Evolutionary conservation across 2,329 filamentous ascomycete genomes (phyloP).

Genomic region (Phialocephala sp.): DNA sequence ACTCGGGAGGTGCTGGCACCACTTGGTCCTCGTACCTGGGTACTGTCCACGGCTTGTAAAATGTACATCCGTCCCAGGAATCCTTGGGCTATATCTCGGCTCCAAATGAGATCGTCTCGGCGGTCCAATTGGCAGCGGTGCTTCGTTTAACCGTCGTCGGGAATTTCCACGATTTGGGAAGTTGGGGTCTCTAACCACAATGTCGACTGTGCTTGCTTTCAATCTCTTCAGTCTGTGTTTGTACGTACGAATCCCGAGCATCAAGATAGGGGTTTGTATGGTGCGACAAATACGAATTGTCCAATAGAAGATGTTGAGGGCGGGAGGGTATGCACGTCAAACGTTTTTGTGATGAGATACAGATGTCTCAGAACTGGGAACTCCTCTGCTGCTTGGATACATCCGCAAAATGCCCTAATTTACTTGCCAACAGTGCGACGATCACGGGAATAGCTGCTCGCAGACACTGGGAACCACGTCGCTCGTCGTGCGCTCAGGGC

Average conservation of each 20-base stretch:
- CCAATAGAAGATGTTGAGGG: background rate
- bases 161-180: background rate
- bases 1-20: too few species aligned
- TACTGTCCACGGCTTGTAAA: too few species aligned
- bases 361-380: background rate
- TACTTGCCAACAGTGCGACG: conserved; percentile 1
- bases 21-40: too few species aligned
- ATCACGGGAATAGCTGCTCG: background rate
- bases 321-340: background rate
- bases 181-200: background rate
- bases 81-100: too few species aligned
- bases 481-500: background rate
- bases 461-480: background rate
- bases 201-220: background rate
- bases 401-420: conserved; percentile 6
- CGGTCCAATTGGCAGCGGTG: conserved; percentile 5
- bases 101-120: conserved; percentile 9
- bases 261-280: conserved; percentile 2
- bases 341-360: conserved; percentile 17
- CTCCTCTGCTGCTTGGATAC: background rate
- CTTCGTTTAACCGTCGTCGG: conserved; percentile 9
- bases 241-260: too few species aligned
- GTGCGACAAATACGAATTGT: conserved; percentile 11
- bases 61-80: too few species aligned
- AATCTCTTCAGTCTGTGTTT: too few species aligned